These are phyloP conservation scores for Pseudozyma sp. DNA, from an alignment of 1,284 basidiomycete species.

Conservation along the genomic window DNA sequence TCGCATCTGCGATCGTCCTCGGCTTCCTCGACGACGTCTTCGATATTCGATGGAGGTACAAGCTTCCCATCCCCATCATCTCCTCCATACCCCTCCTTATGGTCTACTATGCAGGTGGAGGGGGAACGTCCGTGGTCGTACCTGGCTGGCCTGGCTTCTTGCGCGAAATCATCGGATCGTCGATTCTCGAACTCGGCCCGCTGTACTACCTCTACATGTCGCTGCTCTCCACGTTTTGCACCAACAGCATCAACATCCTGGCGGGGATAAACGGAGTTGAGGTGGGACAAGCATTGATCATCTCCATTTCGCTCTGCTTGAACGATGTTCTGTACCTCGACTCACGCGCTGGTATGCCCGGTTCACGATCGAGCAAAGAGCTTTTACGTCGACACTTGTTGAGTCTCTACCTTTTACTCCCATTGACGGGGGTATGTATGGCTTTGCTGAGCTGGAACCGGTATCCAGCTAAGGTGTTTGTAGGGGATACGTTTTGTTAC, in stretches of 20 bases:
- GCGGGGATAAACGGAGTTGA: constrained; percentile 98
- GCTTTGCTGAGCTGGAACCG: constrained; percentile 74
- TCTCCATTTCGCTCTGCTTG: constrained; percentile 86
- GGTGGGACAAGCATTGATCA: constrained; percentile 87
- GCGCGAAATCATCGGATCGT: constrained; percentile 72
- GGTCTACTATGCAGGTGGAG: constrained; percentile 94
- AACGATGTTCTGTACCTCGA: constrained; percentile 86
- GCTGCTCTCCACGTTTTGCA: constrained; percentile 93
- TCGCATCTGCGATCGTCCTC: constrained; percentile 90
- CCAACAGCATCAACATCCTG: constrained; percentile 98
- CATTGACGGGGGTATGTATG: constrained; percentile 86
- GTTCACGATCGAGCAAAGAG: constrained; percentile 70
- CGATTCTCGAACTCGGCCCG: constrained; percentile 90
- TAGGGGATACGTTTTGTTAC: constrained; percentile 98
- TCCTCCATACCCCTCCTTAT: constrained; percentile 93
- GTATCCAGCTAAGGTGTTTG: constrained; percentile 92
- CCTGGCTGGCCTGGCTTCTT: constrained; percentile 73
- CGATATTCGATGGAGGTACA: constrained; percentile 98
- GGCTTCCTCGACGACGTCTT: constrained; percentile 98
- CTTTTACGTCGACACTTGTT: constrained; percentile 92
- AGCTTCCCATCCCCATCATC: constrained; percentile 92
- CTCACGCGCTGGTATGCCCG: constrained; percentile 38
- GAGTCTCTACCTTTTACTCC: constrained; percentile 95
- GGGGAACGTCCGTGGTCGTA: constrained; percentile 93
- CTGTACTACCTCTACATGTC: constrained; percentile 98